Conservation (phyloP, 169 alveolate species). For the Miamiensis avidus region DNA sequence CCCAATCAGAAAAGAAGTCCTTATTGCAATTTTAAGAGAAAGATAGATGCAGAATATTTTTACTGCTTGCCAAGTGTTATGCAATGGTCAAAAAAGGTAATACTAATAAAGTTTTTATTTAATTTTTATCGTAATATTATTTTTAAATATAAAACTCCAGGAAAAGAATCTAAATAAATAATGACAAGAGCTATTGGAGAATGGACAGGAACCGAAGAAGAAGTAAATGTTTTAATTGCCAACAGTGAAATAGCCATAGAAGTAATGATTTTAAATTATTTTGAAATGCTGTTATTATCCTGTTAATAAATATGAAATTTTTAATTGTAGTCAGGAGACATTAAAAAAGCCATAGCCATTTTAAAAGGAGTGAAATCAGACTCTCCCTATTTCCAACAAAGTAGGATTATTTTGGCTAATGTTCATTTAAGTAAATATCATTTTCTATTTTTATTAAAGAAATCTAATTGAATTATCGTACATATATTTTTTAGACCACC, state of each 20-base stretch:
- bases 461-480: no score
- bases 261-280: not conserved
- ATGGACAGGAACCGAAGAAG: conserved; percentile 86
- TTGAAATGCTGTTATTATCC: no score
- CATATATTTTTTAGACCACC: conserved; percentile 53
- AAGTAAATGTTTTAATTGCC: conserved; percentile 78
- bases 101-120: not conserved
- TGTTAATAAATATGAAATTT: no score
- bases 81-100: conserved; percentile 62
- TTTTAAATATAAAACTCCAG: not conserved
- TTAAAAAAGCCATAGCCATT: conserved; percentile 88
- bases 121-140: no score
- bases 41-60: conserved; percentile 80
- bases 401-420: conserved; percentile 82
- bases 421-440: conserved; percentile 62
- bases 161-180: conserved; percentile 75
- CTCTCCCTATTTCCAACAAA: conserved; percentile 80
- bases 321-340: conserved; percentile 72
- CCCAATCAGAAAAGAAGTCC: conserved; percentile 35
- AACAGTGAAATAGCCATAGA: conserved; percentile 80
- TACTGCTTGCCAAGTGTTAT: conserved; percentile 65
- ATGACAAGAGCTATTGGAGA: conserved; percentile 86
- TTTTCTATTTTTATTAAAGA: no score
- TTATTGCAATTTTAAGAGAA: conserved; percentile 69
- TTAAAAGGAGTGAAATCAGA: conserved; percentile 83